Evolutionary conservation across 495 filamentous ascomycete genomes (phyloP).

Genomic region (Talaromyces nanjingensis): DNA sequence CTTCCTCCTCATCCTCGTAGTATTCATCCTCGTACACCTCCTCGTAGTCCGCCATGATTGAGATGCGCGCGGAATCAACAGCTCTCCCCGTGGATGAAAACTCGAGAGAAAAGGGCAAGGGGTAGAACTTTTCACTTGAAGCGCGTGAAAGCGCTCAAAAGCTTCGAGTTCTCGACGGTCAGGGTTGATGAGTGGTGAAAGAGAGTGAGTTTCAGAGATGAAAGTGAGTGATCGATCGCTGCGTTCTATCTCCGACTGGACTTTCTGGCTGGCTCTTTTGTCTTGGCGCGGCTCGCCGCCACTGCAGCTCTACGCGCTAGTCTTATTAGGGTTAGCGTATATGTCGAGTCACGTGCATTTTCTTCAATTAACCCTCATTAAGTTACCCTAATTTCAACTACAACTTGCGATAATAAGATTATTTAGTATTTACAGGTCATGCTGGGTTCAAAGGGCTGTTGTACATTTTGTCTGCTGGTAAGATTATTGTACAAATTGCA

Average conservation of each 20-base stretch:
- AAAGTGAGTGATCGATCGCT: not conserved
- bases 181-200: not conserved
- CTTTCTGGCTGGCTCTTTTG: slow-evolving; percentile 7
- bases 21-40: slow-evolving; percentile 46
- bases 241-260: slow-evolving; percentile 4
- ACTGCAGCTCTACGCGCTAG: not conserved
- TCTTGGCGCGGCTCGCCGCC: not conserved
- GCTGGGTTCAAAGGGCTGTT: not conserved
- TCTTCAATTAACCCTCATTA: not conserved
- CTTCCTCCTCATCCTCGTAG: slow-evolving; percentile 61
- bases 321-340: not conserved
- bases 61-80: not conserved
- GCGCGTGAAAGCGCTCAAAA: slow-evolving; percentile 7
- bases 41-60: slow-evolving; percentile 46
- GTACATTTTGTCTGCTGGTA: not conserved
- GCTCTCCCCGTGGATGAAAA: not conserved
- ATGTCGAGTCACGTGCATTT: not conserved
- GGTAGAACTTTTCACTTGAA: not conserved
- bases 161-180: not conserved
- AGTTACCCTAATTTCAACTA: not conserved
- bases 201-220: not conserved
- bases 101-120: not conserved
- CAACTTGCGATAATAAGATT: not conserved
- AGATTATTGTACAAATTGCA: slow-evolving; percentile 46
- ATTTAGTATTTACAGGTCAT: too few species aligned